These are phyloP conservation scores for Ziziphus jujuba DNA, from an alignment of 306 rosid species.

Conservation along the genomic window DNA sequence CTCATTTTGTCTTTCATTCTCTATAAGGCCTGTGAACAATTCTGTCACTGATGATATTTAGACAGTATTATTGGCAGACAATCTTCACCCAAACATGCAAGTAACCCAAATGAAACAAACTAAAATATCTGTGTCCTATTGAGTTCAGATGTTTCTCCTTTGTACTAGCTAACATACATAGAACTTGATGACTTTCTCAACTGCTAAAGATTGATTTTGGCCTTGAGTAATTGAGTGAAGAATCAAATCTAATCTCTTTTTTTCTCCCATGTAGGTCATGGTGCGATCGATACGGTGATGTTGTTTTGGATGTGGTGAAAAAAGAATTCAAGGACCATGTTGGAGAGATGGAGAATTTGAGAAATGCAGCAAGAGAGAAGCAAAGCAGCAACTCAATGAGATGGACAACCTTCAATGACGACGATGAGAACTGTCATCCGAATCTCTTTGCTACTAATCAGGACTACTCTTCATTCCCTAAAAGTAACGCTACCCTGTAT, in stretches of 20 bases:
- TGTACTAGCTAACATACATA: no score
- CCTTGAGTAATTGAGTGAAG: no score
- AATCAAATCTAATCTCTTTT: background rate
- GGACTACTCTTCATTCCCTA: background rate
- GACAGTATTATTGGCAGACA: background rate
- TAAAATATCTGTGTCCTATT: background rate
- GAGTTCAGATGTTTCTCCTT: no score
- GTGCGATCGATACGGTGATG: conserved; percentile 75
- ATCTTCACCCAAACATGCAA: background rate
- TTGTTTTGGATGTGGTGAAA: conserved; percentile 73
- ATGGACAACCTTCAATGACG: conserved; percentile 78
- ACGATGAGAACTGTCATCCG: conserved; percentile 77
- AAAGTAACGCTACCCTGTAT: conserved; percentile 8
- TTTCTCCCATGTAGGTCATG: conserved; percentile 50
- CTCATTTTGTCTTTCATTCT: background rate
- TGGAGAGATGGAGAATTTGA: conserved; percentile 71
- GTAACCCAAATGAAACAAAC: background rate
- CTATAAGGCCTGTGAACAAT: background rate
- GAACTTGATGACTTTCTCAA: no score
- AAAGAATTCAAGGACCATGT: conserved; percentile 78
- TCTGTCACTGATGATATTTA: background rate
- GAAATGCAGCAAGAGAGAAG: conserved; percentile 54
- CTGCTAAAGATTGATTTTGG: no score
- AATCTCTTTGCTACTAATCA: conserved; percentile 48
- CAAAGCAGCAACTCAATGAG: conserved; percentile 50